phyloP scores from a whole-genome alignment of 768 basidiomycete species.

The Thelephora ganbajun region DNA sequence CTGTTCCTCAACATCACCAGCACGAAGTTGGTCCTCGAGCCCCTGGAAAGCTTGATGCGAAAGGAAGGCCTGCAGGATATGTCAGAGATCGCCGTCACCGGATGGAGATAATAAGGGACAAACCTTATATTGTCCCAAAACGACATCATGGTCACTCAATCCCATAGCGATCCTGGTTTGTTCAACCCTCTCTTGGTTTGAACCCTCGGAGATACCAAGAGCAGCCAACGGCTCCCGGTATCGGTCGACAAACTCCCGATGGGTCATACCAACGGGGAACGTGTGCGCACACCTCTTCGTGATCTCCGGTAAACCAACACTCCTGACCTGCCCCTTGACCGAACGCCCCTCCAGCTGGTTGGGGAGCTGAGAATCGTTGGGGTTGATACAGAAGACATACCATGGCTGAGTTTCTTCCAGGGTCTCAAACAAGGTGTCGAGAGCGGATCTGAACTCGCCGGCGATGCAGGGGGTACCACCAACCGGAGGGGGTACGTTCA shows the following conservation, averaged over 20 bases:
- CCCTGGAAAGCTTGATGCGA: conserved; percentile 75
- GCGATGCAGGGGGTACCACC: conserved; percentile 55
- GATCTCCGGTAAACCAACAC: conserved; percentile 67
- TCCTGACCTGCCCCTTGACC: conserved; percentile 84
- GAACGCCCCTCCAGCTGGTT: conserved; percentile 88
- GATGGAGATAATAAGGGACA: neutral
- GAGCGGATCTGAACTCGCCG: conserved; percentile 75
- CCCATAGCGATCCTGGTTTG: conserved; percentile 42
- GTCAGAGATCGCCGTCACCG: conserved; percentile 2
- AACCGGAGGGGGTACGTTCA: conserved; percentile 17
- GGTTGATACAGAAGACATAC: conserved; percentile 87
- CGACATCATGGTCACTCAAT: conserved; percentile 57
- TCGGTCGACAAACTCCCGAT: conserved; percentile 73
- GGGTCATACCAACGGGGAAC: conserved; percentile 78
- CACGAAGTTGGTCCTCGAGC: conserved; percentile 78
- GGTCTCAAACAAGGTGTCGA: conserved; percentile 79
- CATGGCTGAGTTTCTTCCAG: conserved; percentile 82
- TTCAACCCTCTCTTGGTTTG: conserved; percentile 43
- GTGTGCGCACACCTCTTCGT: conserved; percentile 48
- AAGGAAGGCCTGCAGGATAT: conserved; percentile 62
- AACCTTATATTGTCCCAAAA: conserved; percentile 77
- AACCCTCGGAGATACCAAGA: conserved; percentile 45
- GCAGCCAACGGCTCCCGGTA: conserved; percentile 57
- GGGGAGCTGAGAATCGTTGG: conserved; percentile 90
- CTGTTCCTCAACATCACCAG: conserved; percentile 75